Evolutionary conservation across 768 basidiomycete genomes (phyloP).

Genomic region (Hypsizygus marmoreus): DNA sequence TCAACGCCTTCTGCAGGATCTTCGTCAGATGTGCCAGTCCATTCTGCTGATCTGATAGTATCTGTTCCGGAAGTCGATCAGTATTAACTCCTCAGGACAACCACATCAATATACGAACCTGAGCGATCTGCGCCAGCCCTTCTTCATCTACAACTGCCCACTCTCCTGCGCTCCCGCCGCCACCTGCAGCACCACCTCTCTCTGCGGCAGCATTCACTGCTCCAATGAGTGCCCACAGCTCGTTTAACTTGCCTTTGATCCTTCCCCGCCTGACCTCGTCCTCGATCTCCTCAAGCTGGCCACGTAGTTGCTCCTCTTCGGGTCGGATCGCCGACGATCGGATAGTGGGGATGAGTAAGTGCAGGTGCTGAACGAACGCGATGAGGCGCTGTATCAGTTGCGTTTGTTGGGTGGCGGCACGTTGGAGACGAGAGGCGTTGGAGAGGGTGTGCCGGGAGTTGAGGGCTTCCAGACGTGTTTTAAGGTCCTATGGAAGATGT

Average conservation of each 20-base stretch:
- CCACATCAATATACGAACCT: slow-evolving; percentile 42
- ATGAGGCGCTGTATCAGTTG: slow-evolving; percentile 74
- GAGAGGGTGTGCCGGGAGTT: slow-evolving; percentile 63
- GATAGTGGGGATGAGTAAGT: slow-evolving; percentile 76
- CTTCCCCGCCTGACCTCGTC: slow-evolving; percentile 68
- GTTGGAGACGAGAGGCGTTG: slow-evolving; percentile 67
- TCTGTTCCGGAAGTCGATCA: slow-evolving; percentile 38
- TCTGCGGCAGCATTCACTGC: slow-evolving; percentile 66
- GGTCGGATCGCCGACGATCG: slow-evolving; percentile 74
- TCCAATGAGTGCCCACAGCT: slow-evolving; percentile 84
- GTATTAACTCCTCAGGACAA: neutral
- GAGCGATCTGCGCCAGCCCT: slow-evolving; percentile 72
- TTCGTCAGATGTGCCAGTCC: slow-evolving; percentile 81
- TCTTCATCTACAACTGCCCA: slow-evolving; percentile 91
- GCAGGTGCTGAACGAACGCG: slow-evolving; percentile 70
- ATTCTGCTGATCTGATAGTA: slow-evolving; percentile 75
- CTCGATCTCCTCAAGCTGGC: slow-evolving; percentile 70
- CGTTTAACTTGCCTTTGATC: slow-evolving; percentile 73
- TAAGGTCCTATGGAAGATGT: slow-evolving; percentile 53
- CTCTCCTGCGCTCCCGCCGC: slow-evolving; percentile 44
- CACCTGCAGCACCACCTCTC: slow-evolving; percentile 41
- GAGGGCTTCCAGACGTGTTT: slow-evolving; percentile 61
- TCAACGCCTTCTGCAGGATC: slow-evolving; percentile 62
- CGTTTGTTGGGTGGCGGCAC: slow-evolving; percentile 62
- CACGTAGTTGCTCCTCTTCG: slow-evolving; percentile 78